Conservation (phyloP, 169 alveolate species). For the Eimeria brunetti region DNA sequence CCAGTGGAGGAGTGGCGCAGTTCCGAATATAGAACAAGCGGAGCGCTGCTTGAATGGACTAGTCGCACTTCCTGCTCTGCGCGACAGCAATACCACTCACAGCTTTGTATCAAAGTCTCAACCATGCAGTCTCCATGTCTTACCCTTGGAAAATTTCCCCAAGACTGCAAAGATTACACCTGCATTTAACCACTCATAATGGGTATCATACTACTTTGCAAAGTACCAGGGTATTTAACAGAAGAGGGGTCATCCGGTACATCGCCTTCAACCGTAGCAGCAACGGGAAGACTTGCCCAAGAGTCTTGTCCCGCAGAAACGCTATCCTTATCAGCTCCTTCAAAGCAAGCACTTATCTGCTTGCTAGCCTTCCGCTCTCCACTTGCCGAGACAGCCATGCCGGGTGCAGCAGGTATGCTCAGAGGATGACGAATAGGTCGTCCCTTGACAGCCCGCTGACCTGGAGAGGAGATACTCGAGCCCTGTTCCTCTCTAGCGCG, state of each 20-base stretch:
- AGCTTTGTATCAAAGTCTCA: not conserved
- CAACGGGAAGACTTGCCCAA: not conserved
- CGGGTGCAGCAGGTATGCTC: not conserved
- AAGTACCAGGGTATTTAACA: not conserved
- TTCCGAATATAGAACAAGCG: constrained; percentile 2
- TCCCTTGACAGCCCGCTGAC: not conserved
- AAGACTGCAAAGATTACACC: not conserved
- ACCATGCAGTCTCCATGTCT: not conserved
- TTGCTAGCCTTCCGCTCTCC: not conserved
- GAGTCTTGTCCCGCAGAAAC: not conserved
- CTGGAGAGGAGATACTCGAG: not conserved
- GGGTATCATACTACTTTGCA: not conserved
- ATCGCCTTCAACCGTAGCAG: not conserved
- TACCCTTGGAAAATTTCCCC: not conserved
- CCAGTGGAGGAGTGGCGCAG: constrained; percentile 41
- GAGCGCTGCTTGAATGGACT: constrained; percentile 59
- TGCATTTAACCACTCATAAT: not conserved
- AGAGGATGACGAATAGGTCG: not conserved
- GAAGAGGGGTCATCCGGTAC: not conserved
- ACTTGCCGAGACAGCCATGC: not conserved
- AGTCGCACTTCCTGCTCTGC: constrained; percentile 27
- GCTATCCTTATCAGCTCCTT: not conserved
- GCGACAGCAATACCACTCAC: not conserved
- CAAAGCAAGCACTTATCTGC: not conserved
- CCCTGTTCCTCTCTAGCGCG: not conserved